phyloP scores from a whole-genome alignment of 768 basidiomycete species.

The Calocybe gangraenosa region DNA sequence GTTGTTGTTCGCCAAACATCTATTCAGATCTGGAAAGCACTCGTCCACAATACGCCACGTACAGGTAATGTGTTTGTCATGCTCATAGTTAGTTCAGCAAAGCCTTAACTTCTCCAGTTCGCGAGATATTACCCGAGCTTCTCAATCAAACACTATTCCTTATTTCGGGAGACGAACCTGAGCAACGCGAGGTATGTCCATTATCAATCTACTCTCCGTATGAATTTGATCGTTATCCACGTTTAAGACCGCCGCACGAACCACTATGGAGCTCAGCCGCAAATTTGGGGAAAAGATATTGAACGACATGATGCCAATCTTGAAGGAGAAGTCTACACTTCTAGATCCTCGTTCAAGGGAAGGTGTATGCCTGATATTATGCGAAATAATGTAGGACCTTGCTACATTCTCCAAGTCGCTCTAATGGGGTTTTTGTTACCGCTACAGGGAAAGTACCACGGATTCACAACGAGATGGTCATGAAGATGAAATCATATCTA shows the following conservation, averaged over 20 bases:
- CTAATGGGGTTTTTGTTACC: neutral
- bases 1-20: slow-evolving; percentile 86
- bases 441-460: slow-evolving; percentile 70
- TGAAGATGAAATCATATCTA: slow-evolving; percentile 82
- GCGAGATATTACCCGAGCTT: slow-evolving; percentile 88
- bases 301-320: slow-evolving; percentile 75
- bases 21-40: slow-evolving; percentile 96
- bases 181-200: slow-evolving; percentile 81
- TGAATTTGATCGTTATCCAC: slow-evolving; percentile 1
- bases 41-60: slow-evolving; percentile 90
- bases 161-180: slow-evolving; percentile 73
- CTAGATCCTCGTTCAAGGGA: slow-evolving; percentile 63
- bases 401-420: neutral
- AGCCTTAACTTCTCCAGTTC: slow-evolving; percentile 40
- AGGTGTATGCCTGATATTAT: slow-evolving; percentile 84
- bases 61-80: slow-evolving; percentile 51
- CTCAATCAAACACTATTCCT: slow-evolving; percentile 72
- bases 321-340: slow-evolving; percentile 64
- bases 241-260: slow-evolving; percentile 81
- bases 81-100: neutral
- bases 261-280: slow-evolving; percentile 83
- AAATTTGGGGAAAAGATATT: slow-evolving; percentile 94
- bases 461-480: slow-evolving; percentile 83
- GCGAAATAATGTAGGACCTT: slow-evolving; percentile 80
- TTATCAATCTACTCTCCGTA: neutral